Conservation (phyloP, 805 yeast genomes). For the Ogataea neopini region DNA sequence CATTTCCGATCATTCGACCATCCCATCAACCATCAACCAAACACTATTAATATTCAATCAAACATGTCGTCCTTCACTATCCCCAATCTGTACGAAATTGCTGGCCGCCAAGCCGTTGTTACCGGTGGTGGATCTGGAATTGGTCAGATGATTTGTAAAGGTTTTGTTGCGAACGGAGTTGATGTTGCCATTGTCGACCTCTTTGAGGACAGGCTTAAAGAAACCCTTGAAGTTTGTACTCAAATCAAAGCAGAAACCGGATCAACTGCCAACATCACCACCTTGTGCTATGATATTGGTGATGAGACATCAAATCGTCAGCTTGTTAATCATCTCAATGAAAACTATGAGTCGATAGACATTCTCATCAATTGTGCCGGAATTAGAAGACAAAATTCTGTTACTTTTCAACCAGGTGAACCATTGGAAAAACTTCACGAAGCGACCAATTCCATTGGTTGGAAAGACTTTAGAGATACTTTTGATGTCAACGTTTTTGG, state of each 20-base stretch:
- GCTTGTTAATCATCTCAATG: constrained; percentile 21
- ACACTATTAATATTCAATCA: too few relatives aligned
- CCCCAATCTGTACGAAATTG: constrained; percentile 20
- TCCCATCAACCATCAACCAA: too few relatives aligned
- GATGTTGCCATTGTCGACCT: constrained; percentile 26
- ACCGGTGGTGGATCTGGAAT: constrained; percentile 30
- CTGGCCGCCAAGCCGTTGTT: constrained; percentile 27
- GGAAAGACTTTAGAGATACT: constrained; percentile 24
- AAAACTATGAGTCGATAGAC: constrained; percentile 22
- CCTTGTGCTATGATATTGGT: constrained; percentile 25
- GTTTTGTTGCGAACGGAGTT: constrained; percentile 25
- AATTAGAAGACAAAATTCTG: constrained; percentile 23
- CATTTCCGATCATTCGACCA: neutral
- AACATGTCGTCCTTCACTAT: constrained; percentile 20
- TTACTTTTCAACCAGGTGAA: constrained; percentile 22
- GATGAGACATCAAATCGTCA: constrained; percentile 21
- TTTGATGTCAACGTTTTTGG: constrained; percentile 29
- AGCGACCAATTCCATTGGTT: constrained; percentile 23
- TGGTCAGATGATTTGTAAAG: constrained; percentile 25
- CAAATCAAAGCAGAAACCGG: constrained; percentile 19
- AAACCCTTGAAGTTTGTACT: constrained; percentile 17
- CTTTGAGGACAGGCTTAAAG: constrained; percentile 24
- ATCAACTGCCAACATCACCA: constrained; percentile 18
- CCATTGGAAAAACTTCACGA: constrained; percentile 22
- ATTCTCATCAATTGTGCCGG: constrained; percentile 28